Evolutionary conservation across 148 eudicot genomes (phyloP), one percentile per base, ranked within the genome.

Genomic region (Pouteria glomerata): DNA sequence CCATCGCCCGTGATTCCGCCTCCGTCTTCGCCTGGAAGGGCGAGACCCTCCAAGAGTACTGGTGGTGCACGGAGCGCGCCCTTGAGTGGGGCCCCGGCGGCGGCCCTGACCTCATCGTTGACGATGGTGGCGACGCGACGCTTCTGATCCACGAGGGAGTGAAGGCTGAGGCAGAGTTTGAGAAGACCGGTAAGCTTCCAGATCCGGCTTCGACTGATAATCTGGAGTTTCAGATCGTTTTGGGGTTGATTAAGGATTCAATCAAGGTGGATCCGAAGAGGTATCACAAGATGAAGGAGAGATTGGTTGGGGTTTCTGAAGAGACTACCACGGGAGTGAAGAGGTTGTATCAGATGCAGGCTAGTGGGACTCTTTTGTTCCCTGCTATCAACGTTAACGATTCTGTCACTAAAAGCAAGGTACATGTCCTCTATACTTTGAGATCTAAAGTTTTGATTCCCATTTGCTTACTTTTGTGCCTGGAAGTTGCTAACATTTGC

Each of bases 321-420:
- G 97, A 91, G 84, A 91, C 97, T 57, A 91, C 95, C 68, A 91
- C 97, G 33, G 97, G 97, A 60, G 97, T 91, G 27, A 91, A 91
- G 95, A 91, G 97, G 87, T 80, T 91, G 71, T 91, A 91, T 78
- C 97, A 91, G 83, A 91, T 91, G 97, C 92, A 87, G 76, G 76
- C 68, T 29, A 87, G 77, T 44, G 90, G 91, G 3, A 80, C 92
- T 48, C 72, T 91, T 61, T 80, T 91, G 82, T 89, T 91, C 86
- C 93, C 97, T 68, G 97, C 96, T 26, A 88, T 90, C 63, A 90
- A 90, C 55, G 96, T 88, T 45, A 88, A 91, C 39, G 97, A 91
- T 79, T 91, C 97, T 52, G 95, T 91, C 70, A 91, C 97, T 67
- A 91, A 91, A 91, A 91, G 95, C 89, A 91, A 91, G 91, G 94